Evolutionary conservation across 2,329 filamentous ascomycete genomes (phyloP), one percentile per base, ranked within the genome.

Genomic region (Microthyrium microscopicum): DNA sequence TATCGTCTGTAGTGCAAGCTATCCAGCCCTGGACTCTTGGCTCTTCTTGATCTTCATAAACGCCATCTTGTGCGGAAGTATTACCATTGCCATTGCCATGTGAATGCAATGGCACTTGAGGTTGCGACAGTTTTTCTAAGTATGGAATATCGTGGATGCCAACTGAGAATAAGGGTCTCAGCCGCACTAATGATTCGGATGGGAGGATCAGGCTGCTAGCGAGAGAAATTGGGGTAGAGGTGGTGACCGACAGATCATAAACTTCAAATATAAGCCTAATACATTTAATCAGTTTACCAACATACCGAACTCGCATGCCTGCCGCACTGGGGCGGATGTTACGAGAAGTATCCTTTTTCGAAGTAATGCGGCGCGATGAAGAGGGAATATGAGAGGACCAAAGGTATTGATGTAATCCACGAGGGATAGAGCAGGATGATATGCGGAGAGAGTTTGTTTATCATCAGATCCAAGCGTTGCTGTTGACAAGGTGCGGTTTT

Each of bases 1-100:
- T 89, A 48, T 80, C 87, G 56, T 98, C 89, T 2, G 87, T 95
- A 3, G 87, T 94, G 54, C 85, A 94, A 9, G 87, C 89, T 38
- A 93, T 76, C 84, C 85, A 98, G 25, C 84, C 80, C 6, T 30
- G 21, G 20, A 64, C 64, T 17, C 56, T 3, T 38, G 34, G 7
- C 38, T 25, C 20, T 41, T 70, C 64, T 17, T 62, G 65, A 22
- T 56, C 53, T 12, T 54, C 47, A 8, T 53, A 50, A 26, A 50
- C 50, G 29, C 55, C 51, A 36, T 26, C 45, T 47, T 21, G 53
- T 48, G 29, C 41, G 29, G 47, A 36, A 58, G 61, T 30, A 54
- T 55, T 2, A 58, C 57, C 17, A 63, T 58, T n/a, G 64, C 64
- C 41, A 78, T 66, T 36, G 72, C n/a, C n/a, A n/a, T n/a, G n/a